Evolutionary conservation across 2,329 filamentous ascomycete species (phyloP).

Genomic region (Hypoxylon sp.): DNA sequence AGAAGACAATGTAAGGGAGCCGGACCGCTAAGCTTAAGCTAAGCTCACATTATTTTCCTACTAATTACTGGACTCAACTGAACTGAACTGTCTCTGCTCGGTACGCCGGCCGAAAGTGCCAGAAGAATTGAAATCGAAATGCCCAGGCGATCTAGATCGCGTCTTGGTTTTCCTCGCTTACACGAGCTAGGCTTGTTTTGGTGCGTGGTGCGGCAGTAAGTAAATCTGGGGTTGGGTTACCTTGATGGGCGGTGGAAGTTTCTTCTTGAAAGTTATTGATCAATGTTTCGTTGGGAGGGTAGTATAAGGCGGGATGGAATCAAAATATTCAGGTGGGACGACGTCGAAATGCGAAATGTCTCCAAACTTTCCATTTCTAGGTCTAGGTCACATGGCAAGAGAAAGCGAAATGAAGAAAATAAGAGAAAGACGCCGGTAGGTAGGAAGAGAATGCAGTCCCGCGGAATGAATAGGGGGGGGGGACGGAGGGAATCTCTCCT

Average conservation of each 20-base stretch:
- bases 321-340: too few relatives aligned
- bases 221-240: slow-evolving; percentile 29
- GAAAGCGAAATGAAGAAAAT: slow-evolving; percentile 2
- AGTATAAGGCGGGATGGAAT: slow-evolving; percentile 4
- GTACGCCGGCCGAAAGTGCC: slow-evolving; percentile 19
- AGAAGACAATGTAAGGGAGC: slow-evolving; percentile 1
- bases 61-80: too few relatives aligned
- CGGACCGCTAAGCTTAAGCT: too few relatives aligned
- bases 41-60: too few relatives aligned
- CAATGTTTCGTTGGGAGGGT: slow-evolving; percentile 6
- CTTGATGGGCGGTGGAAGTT: background rate
- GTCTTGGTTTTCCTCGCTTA: slow-evolving; percentile 16
- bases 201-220: slow-evolving; percentile 25
- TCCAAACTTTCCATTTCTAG: too few relatives aligned
- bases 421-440: background rate
- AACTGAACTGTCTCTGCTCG: too few relatives aligned
- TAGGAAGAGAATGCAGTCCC: background rate
- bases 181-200: slow-evolving; percentile 7
- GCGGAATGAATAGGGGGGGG: background rate
- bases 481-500: slow-evolving; percentile 14
- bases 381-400: too few relatives aligned
- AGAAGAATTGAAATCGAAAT: slow-evolving; percentile 15
- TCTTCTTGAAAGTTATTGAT: background rate
- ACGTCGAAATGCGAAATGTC: too few relatives aligned
- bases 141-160: slow-evolving; percentile 22